A percentile compares a stretch with the other conserved stretches of the same genome.
Evolutionary conservation across 2,329 filamentous ascomycete genomes (phyloP).

Genomic region (Exophiala sideris): DNA sequence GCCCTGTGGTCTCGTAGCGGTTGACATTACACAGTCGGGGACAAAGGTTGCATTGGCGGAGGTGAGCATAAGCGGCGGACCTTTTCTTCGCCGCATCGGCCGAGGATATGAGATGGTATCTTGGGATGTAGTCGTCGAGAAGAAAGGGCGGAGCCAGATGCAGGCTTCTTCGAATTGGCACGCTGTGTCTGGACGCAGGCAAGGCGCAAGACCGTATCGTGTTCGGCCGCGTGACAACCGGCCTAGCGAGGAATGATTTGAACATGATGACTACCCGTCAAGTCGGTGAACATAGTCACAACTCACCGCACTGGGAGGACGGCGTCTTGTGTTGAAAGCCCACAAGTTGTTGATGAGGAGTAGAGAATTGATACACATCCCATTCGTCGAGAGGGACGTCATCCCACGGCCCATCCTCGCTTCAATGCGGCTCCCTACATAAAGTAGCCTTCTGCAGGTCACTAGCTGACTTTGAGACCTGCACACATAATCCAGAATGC

Average conservation of each 20-base stretch:
- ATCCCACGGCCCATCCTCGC: background rate
- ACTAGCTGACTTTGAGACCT: background rate
- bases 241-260: slow-evolving; percentile 19
- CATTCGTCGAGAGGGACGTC: background rate
- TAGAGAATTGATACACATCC: background rate
- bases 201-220: background rate
- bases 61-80: slow-evolving; percentile 68
- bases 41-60: slow-evolving; percentile 77
- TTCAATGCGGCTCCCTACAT: background rate
- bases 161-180: slow-evolving; percentile 33
- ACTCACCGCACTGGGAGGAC: background rate
- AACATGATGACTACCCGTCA: slow-evolving; percentile 8
- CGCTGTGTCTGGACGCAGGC: background rate
- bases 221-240: background rate
- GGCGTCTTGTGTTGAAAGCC: background rate
- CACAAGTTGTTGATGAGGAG: background rate
- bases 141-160: slow-evolving; percentile 64
- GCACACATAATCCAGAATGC: slow-evolving; percentile 6
- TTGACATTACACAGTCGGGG: slow-evolving; percentile 75
- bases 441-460: background rate
- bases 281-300: background rate
- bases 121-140: slow-evolving; percentile 69
- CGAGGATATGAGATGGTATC: slow-evolving; percentile 66
- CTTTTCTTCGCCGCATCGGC: slow-evolving; percentile 70
- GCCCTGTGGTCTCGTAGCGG: slow-evolving; percentile 72